These are phyloP conservation scores for Globomyces pollinis-pini DNA, from an alignment of 192 early-diverging fungal genomes.

Conservation along the genomic window DNA sequence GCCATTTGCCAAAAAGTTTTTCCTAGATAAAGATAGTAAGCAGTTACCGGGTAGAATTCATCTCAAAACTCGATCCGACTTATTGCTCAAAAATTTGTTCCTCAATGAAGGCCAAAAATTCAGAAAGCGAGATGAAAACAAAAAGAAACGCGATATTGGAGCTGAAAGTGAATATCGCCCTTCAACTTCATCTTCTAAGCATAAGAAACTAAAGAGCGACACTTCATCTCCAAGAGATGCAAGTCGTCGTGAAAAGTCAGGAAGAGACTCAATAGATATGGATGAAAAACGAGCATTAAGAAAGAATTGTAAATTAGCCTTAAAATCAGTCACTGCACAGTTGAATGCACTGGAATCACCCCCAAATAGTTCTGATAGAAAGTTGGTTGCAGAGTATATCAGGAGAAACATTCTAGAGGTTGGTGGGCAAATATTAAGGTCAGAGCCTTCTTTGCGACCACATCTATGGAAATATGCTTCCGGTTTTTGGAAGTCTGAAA, in stretches of 20 bases:
- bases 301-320: slow-evolving; percentile 56
- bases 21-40: slow-evolving; percentile 49
- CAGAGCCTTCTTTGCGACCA: slow-evolving; percentile 11
- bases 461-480: slow-evolving; percentile 63
- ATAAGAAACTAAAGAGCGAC: too few relatives aligned
- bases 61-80: slow-evolving; percentile 82
- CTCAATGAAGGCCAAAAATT: background rate
- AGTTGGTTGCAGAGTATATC: slow-evolving; percentile 31
- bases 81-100: slow-evolving; percentile 72
- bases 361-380: slow-evolving; percentile 20
- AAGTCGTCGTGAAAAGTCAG: too few relatives aligned
- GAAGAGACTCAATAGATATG: background rate
- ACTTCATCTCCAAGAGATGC: too few relatives aligned
- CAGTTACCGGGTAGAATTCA: slow-evolving; percentile 75
- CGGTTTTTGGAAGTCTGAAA: slow-evolving; percentile 55
- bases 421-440: slow-evolving; percentile 55
- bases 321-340: slow-evolving; percentile 58
- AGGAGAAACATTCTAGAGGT: slow-evolving; percentile 40
- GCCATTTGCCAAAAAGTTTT: slow-evolving; percentile 81
- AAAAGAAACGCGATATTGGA: background rate
- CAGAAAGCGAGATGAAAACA: slow-evolving; percentile 9
- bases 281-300: too few relatives aligned
- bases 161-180: too few relatives aligned
- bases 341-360: slow-evolving; percentile 46
- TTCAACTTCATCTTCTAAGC: too few relatives aligned